These are phyloP conservation scores for Amyloporia xantha DNA, from an alignment of 768 basidiomycete genomes.

Conservation along the genomic window DNA sequence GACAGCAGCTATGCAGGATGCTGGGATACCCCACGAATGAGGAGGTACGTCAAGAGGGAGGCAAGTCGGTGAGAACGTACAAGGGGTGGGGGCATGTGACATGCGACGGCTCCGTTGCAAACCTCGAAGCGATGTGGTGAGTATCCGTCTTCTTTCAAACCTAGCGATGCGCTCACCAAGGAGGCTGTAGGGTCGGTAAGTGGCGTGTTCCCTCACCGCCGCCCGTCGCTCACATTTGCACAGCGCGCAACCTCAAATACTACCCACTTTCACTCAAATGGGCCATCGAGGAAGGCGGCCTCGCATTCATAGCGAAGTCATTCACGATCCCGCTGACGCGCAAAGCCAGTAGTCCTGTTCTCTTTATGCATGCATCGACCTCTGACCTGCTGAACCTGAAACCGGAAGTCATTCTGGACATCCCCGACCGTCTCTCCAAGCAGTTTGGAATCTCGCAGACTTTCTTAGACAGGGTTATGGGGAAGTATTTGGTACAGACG, in stretches of 20 bases:
- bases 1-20: slow-evolving; percentile 34
- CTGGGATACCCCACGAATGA: slow-evolving; percentile 27
- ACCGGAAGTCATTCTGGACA: slow-evolving; percentile 26
- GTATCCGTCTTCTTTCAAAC: slow-evolving; percentile 7
- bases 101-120: slow-evolving; percentile 38
- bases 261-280: slow-evolving; percentile 34
- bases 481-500: slow-evolving; percentile 30
- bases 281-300: slow-evolving; percentile 25
- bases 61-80: slow-evolving; percentile 32
- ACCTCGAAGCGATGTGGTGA: slow-evolving; percentile 41
- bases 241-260: slow-evolving; percentile 41
- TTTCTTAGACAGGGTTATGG: slow-evolving; percentile 26
- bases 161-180: neutral
- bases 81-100: slow-evolving; percentile 38
- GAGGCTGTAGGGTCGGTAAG: slow-evolving; percentile 9
- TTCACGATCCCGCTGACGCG: slow-evolving; percentile 28
- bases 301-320: slow-evolving; percentile 25
- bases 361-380: slow-evolving; percentile 24
- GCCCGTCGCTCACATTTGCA: neutral
- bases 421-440: slow-evolving; percentile 27
- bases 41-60: neutral
- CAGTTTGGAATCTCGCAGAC: slow-evolving; percentile 30
- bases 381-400: slow-evolving; percentile 40
- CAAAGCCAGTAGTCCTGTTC: slow-evolving; percentile 12
- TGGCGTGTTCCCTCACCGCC: neutral